These are phyloP conservation scores for Phytophthora pini DNA, from an alignment of 352 stramenopile genomes.

Conservation along the genomic window DNA sequence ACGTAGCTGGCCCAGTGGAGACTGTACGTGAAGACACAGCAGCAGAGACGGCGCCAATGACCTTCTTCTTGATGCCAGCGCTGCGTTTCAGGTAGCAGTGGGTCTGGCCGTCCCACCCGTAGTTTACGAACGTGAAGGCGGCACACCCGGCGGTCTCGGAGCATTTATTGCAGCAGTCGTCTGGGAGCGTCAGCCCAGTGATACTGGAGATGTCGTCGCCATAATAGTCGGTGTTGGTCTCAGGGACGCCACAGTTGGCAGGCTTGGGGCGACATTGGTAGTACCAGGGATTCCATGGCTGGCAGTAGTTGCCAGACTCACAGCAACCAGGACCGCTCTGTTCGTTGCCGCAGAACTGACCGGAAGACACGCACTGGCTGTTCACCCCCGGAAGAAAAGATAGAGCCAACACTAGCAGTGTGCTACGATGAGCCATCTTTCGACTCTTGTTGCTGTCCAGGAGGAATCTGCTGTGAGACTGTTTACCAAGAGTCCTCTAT, in stretches of 20 bases:
- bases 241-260: slow-evolving; percentile 29
- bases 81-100: slow-evolving; percentile 41
- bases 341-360: background rate
- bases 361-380: background rate
- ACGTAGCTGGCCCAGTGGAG: too few relatives aligned
- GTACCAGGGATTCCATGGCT: slow-evolving; percentile 45
- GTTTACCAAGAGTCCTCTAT: too few relatives aligned
- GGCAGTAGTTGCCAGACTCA: slow-evolving; percentile 42
- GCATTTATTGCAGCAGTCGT: slow-evolving; percentile 40
- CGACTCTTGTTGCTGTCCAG: background rate
- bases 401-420: background rate
- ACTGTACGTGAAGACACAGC: too few relatives aligned
- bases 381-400: background rate
- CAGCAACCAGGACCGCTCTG: slow-evolving; percentile 3
- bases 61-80: slow-evolving; percentile 8
- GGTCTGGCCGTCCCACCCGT: slow-evolving; percentile 25
- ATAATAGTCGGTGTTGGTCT: background rate
- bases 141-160: slow-evolving; percentile 29
- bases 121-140: slow-evolving; percentile 54
- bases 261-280: slow-evolving; percentile 50
- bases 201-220: too few relatives aligned
- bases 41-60: slow-evolving; percentile 16
- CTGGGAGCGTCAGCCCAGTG: slow-evolving; percentile 18
- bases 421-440: background rate
- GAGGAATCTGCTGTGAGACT: background rate